Conservation (phyloP, 257 asterid genomes). For the Mitragyna speciosa region DNA sequence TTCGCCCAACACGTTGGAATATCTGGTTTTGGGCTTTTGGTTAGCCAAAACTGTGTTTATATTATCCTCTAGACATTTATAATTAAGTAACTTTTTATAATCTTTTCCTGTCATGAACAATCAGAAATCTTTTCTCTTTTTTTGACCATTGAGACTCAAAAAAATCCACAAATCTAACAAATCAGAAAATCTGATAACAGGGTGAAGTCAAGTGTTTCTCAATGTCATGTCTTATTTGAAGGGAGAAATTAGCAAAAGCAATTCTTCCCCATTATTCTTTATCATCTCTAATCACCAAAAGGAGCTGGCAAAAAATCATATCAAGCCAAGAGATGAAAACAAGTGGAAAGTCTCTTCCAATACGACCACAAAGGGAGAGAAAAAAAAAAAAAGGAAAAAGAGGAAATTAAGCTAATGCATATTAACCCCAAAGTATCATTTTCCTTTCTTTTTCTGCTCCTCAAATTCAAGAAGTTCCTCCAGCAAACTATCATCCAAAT, state of each 20-base stretch:
- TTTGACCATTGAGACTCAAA: background rate
- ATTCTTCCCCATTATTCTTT: background rate
- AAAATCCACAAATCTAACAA: background rate
- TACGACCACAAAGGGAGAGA: no score
- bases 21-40: background rate
- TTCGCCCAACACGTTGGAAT: background rate
- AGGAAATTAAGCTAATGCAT: background rate
- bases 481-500: slow-evolving; percentile 45
- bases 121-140: background rate
- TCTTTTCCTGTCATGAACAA: background rate
- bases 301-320: background rate
- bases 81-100: background rate
- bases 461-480: slow-evolving; percentile 56
- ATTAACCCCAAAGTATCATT: background rate
- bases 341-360: background rate
- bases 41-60: background rate
- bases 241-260: slow-evolving; percentile 1
- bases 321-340: no score
- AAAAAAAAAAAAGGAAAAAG: background rate
- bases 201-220: background rate
- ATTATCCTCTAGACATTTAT: background rate
- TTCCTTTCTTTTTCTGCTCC: slow-evolving; percentile 35
- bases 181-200: background rate
- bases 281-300: background rate
- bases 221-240: background rate